Evolutionary conservation across 306 rosid species (phyloP), one percentile per base, ranked within the genome.

Genomic region (Vigna reflexopilosa): DNA sequence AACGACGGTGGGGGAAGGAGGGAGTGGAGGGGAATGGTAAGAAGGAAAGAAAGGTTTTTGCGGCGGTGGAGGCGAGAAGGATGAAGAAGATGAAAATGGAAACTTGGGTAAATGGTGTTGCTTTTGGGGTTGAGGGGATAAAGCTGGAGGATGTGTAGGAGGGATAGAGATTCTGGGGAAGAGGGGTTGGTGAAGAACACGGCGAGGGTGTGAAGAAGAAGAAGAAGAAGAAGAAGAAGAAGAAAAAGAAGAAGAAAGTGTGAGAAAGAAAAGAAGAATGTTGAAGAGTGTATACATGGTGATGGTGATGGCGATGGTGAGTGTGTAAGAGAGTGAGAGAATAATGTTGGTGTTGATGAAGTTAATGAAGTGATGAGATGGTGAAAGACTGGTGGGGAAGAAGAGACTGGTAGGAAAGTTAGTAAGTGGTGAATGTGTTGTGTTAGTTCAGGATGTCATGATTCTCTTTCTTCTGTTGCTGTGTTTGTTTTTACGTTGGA

Each of bases 151-250:
- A 32, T 59, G 87, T 6, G 86, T 26, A 26, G 91, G 88, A 20
- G 94, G 85, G 2, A 59, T 2, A 34, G 89, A 57, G 13, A 77
- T 81, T 30, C 11, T 15, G 0, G 96, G 93, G 28, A 88, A 89
- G 4, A 87, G 72, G 9, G 97, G 96, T 19, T 92, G 97, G 85
- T 92, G 92, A 69, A 92, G 97, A 63, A 92, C 81, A 61, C 79
- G 95, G 70, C 73, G 73, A n/a, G 71, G 17, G 1, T 20, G 56
- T 67, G 56, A 67, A 22, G 3, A 44, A 11, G 38, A 20, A 44
- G 34, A 66, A 67, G 38, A 34, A 4, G 9, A 16, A 1, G 7
- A 1, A 64, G 1, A 19, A 1, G 15, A 34, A 32, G 0, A 34
- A 40, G n/a, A 9, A 22, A 0, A 22, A 32, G 0, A 34, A 40